A percentile compares a stretch with the other conserved stretches of the same genome.
Evolutionary conservation across 768 basidiomycete genomes (phyloP).

Genomic region (Cyathus striatus): DNA sequence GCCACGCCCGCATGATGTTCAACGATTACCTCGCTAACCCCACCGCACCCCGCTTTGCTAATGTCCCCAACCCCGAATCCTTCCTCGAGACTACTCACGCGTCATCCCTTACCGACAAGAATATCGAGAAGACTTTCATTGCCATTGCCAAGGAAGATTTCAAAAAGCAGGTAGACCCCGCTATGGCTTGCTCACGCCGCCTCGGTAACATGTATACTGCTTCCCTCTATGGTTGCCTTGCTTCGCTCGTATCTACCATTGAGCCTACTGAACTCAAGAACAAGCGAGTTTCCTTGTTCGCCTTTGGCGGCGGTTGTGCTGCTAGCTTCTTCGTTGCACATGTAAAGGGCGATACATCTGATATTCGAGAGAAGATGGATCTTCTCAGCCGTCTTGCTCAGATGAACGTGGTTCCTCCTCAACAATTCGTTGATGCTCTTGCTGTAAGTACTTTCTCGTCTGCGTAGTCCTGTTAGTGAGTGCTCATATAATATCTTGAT

Average conservation of each 20-base stretch:
- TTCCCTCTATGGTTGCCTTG: constrained; percentile 90
- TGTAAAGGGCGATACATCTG: constrained; percentile 82
- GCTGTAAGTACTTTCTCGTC: constrained; percentile 36
- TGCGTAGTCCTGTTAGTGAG: constrained; percentile 4
- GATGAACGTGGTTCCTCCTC: constrained; percentile 90
- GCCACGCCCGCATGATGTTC: constrained; percentile 85
- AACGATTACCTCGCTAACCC: constrained; percentile 90
- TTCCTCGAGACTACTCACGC: constrained; percentile 62
- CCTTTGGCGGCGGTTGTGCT: constrained; percentile 96
- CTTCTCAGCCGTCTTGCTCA: constrained; percentile 68
- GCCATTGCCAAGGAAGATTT: constrained; percentile 71
- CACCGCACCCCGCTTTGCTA: constrained; percentile 58
- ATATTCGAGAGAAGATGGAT: constrained; percentile 79
- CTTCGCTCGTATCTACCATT: constrained; percentile 74
- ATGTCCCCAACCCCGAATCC: constrained; percentile 65
- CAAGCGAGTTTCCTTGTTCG: constrained; percentile 91
- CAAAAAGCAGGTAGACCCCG: constrained; percentile 69
- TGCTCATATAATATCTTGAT: constrained; percentile 4
- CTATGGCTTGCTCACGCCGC: constrained; percentile 83
- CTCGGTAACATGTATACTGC: constrained; percentile 99
- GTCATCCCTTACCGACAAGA: constrained; percentile 87
- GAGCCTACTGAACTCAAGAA: constrained; percentile 64
- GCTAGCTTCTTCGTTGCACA: constrained; percentile 86
- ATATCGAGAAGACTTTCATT: constrained; percentile 92
- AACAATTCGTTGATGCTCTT: constrained; percentile 87